Conservation (phyloP, 768 basidiomycete species). For the Tephrocybe rancida region DNA sequence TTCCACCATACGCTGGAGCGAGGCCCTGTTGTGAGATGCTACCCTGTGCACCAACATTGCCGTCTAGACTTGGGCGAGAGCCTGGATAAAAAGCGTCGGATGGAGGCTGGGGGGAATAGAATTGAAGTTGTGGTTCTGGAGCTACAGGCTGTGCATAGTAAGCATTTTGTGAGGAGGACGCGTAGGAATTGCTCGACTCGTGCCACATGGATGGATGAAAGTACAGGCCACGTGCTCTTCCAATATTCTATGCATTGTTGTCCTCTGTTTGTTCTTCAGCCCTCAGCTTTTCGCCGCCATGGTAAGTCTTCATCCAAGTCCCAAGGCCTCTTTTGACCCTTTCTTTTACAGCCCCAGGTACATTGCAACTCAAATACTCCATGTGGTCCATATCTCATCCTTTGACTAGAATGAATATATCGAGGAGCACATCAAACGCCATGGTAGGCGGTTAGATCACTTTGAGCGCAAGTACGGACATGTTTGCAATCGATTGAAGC, state of each 20-base stretch:
- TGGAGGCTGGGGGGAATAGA: conserved; percentile 62
- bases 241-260: conserved; percentile 21
- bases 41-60: conserved; percentile 59
- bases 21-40: conserved; percentile 48
- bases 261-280: conserved; percentile 27
- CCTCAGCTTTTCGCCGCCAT: conserved; percentile 36
- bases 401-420: conserved; percentile 91
- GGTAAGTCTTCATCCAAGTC: conserved; percentile 32
- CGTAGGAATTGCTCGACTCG: conserved; percentile 61
- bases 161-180: conserved; percentile 60
- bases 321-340: conserved; percentile 12
- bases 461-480: conserved; percentile 87
- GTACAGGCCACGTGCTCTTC: conserved; percentile 32
- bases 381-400: background rate
- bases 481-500: background rate
- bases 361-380: background rate
- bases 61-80: conserved; percentile 78
- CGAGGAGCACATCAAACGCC: conserved; percentile 96
- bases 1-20: conserved; percentile 62
- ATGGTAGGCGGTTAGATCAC: conserved; percentile 94
- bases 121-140: conserved; percentile 69
- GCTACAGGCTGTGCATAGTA: conserved; percentile 59
- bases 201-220: conserved; percentile 65
- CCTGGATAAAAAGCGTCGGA: conserved; percentile 63
- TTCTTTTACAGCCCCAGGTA: conserved; percentile 66